Conservation (phyloP, 768 basidiomycete genomes). For the Suillus lakei region DNA sequence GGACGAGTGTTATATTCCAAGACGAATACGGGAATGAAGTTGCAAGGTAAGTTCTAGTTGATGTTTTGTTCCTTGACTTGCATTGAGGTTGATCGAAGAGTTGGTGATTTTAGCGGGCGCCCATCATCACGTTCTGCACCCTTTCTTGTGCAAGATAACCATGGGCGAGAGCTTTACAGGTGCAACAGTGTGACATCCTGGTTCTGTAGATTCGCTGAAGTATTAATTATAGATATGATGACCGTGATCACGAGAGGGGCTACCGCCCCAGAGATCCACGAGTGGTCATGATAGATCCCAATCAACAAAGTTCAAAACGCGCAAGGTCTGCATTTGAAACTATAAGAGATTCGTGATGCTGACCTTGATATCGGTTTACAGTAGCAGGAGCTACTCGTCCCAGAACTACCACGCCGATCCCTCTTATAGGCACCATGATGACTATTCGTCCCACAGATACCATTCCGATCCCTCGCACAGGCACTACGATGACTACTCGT, state of each 20-base stretch:
- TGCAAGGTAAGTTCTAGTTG: slow-evolving; percentile 48
- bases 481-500: slow-evolving; percentile 18
- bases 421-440: not conserved
- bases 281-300: slow-evolving; percentile 27
- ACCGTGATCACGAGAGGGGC: slow-evolving; percentile 24
- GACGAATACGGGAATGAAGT: slow-evolving; percentile 69
- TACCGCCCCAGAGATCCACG: slow-evolving; percentile 31
- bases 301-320: slow-evolving; percentile 19
- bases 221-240: slow-evolving; percentile 28
- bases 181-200: slow-evolving; percentile 23
- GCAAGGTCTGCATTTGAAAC: slow-evolving; percentile 23
- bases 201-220: not conserved
- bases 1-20: slow-evolving; percentile 68
- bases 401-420: slow-evolving; percentile 28
- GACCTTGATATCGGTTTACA: slow-evolving; percentile 15
- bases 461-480: slow-evolving; percentile 20
- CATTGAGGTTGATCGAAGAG: slow-evolving; percentile 36
- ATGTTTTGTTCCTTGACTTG: not conserved
- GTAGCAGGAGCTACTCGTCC: slow-evolving; percentile 30
- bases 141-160: slow-evolving; percentile 62
- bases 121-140: slow-evolving; percentile 41
- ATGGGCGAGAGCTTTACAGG: slow-evolving; percentile 64
- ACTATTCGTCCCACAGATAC: slow-evolving; percentile 25
- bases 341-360: not conserved
- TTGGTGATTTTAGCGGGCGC: slow-evolving; percentile 53